Conservation (phyloP, 768 basidiomycete genomes). For the Lactarius evosmus region DNA sequence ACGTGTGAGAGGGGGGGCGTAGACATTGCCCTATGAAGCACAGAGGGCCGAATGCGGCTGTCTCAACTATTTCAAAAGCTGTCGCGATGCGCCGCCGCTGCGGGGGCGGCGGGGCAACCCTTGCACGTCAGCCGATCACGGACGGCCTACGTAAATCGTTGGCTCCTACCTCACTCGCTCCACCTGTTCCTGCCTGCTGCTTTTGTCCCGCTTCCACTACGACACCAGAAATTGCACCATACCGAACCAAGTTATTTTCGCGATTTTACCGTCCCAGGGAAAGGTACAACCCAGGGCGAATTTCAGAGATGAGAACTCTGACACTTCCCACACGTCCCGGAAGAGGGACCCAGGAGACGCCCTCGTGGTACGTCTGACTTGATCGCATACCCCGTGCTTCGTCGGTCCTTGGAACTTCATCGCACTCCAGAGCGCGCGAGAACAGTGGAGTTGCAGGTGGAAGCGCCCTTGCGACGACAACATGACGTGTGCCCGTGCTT, state of each 20-base stretch:
- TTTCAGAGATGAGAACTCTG: background rate
- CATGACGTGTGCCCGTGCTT: background rate
- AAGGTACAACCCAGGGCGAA: background rate
- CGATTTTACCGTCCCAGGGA: background rate
- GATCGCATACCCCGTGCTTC: background rate
- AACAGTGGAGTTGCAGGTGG: background rate
- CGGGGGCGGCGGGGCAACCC: background rate
- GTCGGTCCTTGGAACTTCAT: background rate
- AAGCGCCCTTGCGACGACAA: background rate
- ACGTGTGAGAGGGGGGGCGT: background rate
- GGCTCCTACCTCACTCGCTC: background rate
- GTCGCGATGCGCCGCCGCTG: background rate
- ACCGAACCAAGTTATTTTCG: background rate
- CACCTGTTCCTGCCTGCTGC: background rate
- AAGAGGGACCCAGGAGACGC: background rate
- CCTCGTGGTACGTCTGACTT: background rate
- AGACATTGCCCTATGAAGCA: background rate
- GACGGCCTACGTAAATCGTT: background rate
- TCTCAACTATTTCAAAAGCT: background rate
- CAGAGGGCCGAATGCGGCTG: background rate
- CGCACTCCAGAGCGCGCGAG: background rate
- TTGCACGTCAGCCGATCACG: background rate
- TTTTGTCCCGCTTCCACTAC: background rate
- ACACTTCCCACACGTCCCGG: background rate
- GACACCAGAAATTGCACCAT: background rate